These are phyloP conservation scores for Termitomyces titanicus DNA, from an alignment of 768 basidiomycete genomes.

Conservation along the genomic window DNA sequence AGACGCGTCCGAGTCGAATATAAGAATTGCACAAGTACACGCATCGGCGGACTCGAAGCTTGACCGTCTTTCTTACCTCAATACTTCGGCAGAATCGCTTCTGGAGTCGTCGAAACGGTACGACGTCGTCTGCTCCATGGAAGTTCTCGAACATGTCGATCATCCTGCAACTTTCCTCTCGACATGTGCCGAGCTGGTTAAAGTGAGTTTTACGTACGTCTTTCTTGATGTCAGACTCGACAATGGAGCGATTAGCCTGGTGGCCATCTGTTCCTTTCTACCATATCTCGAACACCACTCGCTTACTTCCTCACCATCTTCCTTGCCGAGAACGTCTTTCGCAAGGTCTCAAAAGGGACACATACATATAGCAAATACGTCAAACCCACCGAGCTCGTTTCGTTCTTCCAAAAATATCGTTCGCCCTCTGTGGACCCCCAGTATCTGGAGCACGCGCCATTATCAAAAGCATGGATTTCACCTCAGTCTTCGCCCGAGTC, in stretches of 20 bases:
- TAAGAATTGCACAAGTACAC: conserved; percentile 80
- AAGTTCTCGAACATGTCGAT: conserved; percentile 97
- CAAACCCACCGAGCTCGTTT: conserved; percentile 79
- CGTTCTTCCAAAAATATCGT: conserved; percentile 70
- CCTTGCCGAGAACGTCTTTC: conserved; percentile 77
- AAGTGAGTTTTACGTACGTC: conserved; percentile 44
- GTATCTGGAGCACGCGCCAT: conserved; percentile 8
- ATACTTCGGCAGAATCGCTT: conserved; percentile 73
- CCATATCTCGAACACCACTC: conserved; percentile 74
- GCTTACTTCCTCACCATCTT: conserved; percentile 48
- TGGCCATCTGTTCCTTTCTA: conserved; percentile 93
- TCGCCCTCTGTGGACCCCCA: conserved; percentile 18
- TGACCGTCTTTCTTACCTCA: conserved; percentile 49
- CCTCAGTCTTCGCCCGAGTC: conserved; percentile 38
- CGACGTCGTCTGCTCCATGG: conserved; percentile 96
- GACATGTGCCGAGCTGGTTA: conserved; percentile 80
- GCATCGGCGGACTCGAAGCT: conserved; percentile 74
- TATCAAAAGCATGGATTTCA: conserved; percentile 55
- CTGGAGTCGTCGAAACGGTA: conserved; percentile 62
- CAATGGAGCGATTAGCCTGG: conserved; percentile 61
- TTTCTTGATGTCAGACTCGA: background rate
- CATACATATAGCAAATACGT: conserved; percentile 92
- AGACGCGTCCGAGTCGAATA: conserved; percentile 87
- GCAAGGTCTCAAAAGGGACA: conserved; percentile 81
- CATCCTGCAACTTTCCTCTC: conserved; percentile 82